A percentile compares a stretch with the other conserved stretches of the same genome.
phyloP scores from a whole-genome alignment of 2,329 filamentous ascomycete genomes.

The Neofusicoccum cordaticola region DNA sequence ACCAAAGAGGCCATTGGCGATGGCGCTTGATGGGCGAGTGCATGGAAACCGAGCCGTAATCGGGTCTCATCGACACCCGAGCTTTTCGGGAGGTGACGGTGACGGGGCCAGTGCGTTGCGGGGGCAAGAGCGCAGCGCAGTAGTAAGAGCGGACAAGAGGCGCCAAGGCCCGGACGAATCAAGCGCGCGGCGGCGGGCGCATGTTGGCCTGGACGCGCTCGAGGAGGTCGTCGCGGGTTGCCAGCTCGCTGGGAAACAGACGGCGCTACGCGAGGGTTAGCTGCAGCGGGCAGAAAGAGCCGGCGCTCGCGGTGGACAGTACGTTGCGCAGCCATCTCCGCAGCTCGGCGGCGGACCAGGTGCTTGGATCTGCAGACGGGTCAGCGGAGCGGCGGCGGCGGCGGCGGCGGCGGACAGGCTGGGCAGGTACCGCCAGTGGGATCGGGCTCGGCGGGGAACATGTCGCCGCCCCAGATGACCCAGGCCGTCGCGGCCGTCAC shows the following conservation, averaged over 20 bases:
- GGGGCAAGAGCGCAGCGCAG: too few relatives aligned
- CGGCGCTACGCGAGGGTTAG: constrained; percentile 52
- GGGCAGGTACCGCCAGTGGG: constrained; percentile 65
- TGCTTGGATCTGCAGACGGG: constrained; percentile 53
- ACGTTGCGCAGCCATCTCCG: constrained; percentile 78
- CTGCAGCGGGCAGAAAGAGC: not conserved
- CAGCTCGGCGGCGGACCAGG: constrained; percentile 79
- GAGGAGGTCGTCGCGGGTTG: constrained; percentile 62
- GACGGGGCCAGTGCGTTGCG: too few relatives aligned
- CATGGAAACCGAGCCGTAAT: too few relatives aligned
- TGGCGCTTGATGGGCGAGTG: too few relatives aligned
- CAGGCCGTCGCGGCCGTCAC: constrained; percentile 78
- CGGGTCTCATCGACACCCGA: too few relatives aligned
- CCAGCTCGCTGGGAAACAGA: constrained; percentile 57
- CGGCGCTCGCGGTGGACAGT: constrained; percentile 37
- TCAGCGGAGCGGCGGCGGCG: not conserved
- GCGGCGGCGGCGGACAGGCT: constrained; percentile 32
- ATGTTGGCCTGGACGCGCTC: constrained; percentile 69
- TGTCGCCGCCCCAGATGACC: constrained; percentile 73
- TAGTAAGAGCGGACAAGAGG: too few relatives aligned
- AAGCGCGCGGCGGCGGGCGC: constrained; percentile 38
- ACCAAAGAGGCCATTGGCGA: too few relatives aligned
- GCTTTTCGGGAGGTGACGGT: too few relatives aligned
- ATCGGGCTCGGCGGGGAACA: constrained; percentile 73
- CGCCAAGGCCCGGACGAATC: not conserved